Evolutionary conservation across 2,329 filamentous ascomycete species (phyloP).

Genomic region (Diaporthe sp.): DNA sequence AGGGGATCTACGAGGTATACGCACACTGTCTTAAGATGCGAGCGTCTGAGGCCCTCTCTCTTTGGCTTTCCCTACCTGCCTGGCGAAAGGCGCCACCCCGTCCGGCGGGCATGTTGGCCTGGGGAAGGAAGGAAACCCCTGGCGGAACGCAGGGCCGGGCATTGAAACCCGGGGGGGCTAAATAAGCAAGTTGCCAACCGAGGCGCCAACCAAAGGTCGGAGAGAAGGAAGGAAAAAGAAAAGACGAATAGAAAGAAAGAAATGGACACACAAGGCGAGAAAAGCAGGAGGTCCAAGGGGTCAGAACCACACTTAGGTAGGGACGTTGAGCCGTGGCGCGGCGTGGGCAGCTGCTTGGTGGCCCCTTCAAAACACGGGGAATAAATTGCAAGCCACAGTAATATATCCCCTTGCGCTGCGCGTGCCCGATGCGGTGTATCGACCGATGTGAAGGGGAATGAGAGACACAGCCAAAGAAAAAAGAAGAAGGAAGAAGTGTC

Average conservation of each 20-base stretch:
- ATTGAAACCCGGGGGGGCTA: slow-evolving; percentile 17
- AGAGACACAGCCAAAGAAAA: neutral
- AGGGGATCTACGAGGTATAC: slow-evolving; percentile 7
- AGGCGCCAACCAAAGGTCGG: neutral
- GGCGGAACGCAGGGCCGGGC: slow-evolving; percentile 17
- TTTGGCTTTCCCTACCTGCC: neutral
- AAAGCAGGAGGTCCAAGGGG: neutral
- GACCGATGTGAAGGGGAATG: neutral
- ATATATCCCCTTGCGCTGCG: slow-evolving; percentile 8
- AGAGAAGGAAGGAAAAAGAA: neutral
- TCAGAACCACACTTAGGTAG: slow-evolving; percentile 23
- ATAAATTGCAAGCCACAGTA: slow-evolving; percentile 27
- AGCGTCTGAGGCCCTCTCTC: neutral
- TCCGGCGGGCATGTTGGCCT: neutral
- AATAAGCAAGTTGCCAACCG: slow-evolving; percentile 24
- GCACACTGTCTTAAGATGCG: neutral
- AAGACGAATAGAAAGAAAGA: neutral
- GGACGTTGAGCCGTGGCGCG: slow-evolving; percentile 26
- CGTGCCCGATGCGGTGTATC: neutral
- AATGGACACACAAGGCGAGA: neutral
- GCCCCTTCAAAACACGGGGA: neutral
- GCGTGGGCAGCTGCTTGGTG: neutral
- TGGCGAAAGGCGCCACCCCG: neutral
- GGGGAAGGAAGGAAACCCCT: neutral
- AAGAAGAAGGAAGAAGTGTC: neutral